Evolutionary conservation across 495 filamentous ascomycete genomes (phyloP).

Genomic region (Aspergillus leporis): DNA sequence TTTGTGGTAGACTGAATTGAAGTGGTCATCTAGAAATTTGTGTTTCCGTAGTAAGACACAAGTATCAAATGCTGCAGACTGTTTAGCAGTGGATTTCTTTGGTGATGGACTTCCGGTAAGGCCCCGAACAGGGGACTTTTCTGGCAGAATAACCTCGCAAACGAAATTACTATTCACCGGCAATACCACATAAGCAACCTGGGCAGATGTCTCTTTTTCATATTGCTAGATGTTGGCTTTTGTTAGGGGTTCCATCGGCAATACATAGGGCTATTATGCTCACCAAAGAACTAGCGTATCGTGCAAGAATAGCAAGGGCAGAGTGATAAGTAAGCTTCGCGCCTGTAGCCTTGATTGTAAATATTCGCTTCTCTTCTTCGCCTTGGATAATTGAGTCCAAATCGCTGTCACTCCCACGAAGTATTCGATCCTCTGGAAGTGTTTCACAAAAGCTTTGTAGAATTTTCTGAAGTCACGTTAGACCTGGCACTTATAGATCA

Average conservation of each 20-base stretch:
- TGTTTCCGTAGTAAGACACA: slow-evolving; percentile 69
- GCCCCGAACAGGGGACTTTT: slow-evolving; percentile 68
- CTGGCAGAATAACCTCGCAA: slow-evolving; percentile 82
- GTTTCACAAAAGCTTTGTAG: slow-evolving; percentile 75
- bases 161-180: slow-evolving; percentile 60
- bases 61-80: slow-evolving; percentile 85
- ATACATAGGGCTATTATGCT: slow-evolving; percentile 19
- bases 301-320: slow-evolving; percentile 64
- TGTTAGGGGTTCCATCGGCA: slow-evolving; percentile 13
- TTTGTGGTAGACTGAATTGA: slow-evolving; percentile 73
- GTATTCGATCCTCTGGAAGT: slow-evolving; percentile 72
- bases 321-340: slow-evolving; percentile 80
- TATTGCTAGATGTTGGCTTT: slow-evolving; percentile 49
- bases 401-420: slow-evolving; percentile 62
- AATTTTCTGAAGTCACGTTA: slow-evolving; percentile 42
- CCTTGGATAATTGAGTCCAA: slow-evolving; percentile 55
- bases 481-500: slow-evolving; percentile 3
- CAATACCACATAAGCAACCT: slow-evolving; percentile 64
- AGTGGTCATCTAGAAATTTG: slow-evolving; percentile 67
- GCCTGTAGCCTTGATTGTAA: slow-evolving; percentile 64
- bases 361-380: slow-evolving; percentile 56
- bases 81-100: slow-evolving; percentile 79
- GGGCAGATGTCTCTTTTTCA: slow-evolving; percentile 52
- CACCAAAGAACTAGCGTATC: slow-evolving; percentile 61
- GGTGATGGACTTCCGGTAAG: slow-evolving; percentile 59